These are phyloP conservation scores for Salix exigua DNA, from an alignment of 345 rosid species.

Conservation along the genomic window DNA sequence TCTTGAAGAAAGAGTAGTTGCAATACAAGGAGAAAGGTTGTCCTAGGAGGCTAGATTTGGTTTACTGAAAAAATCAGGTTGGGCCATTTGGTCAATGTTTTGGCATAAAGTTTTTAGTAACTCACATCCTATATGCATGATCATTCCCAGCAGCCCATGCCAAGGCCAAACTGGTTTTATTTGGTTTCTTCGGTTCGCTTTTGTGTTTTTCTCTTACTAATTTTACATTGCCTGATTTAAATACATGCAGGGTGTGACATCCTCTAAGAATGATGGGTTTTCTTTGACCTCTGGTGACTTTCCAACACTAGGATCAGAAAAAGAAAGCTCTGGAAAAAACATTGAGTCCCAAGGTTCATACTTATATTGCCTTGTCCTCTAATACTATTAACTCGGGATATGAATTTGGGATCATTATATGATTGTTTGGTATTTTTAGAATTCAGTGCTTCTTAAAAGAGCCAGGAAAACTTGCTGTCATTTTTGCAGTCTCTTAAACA, in stretches of 20 bases:
- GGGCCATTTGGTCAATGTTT: not conserved
- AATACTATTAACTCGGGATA: slow-evolving; percentile 11
- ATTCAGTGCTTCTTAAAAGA: not conserved
- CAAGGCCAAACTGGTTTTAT: not conserved
- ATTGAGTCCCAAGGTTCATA: slow-evolving; percentile 58
- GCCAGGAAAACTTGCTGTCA: not conserved
- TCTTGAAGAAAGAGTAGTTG: not conserved
- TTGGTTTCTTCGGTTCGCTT: not conserved
- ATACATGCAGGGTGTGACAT: slow-evolving; percentile 59
- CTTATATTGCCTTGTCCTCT: slow-evolving; percentile 4
- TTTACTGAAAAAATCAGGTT: not conserved
- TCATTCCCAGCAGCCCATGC: not conserved
- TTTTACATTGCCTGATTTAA: slow-evolving; percentile 5
- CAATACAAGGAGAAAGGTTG: not conserved
- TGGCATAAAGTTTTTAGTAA: not conserved
- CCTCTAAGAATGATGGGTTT: slow-evolving; percentile 69
- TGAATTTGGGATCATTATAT: slow-evolving; percentile 7
- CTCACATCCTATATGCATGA: not conserved
- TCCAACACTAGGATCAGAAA: slow-evolving; percentile 92
- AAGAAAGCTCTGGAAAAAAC: slow-evolving; percentile 52
- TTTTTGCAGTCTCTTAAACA: not conserved
- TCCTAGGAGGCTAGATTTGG: not conserved
- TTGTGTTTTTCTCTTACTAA: not conserved
- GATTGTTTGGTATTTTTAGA: not conserved
- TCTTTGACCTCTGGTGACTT: slow-evolving; percentile 89